Evolutionary conservation across 2,329 filamentous ascomycete species (phyloP).

Genomic region (Rhexocercosporidium sp.): DNA sequence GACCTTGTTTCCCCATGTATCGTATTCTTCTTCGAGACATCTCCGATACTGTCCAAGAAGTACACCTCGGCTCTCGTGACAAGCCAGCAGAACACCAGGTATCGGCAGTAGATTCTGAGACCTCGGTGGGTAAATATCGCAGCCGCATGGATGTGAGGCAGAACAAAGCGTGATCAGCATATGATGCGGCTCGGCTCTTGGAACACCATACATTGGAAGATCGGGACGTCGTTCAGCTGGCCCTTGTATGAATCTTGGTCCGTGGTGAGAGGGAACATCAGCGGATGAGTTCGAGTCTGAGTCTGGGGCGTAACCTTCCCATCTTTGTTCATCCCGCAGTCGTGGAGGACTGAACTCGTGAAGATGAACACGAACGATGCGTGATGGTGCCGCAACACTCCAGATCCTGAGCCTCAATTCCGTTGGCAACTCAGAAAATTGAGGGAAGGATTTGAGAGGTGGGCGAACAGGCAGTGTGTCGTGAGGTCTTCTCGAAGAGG

Average conservation of each 20-base stretch:
- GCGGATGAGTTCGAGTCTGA: no score
- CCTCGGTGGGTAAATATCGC: background rate
- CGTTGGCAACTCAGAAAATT: background rate
- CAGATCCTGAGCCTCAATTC: slow-evolving; percentile 8
- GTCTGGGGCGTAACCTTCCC: background rate
- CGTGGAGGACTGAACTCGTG: background rate
- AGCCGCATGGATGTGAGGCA: background rate
- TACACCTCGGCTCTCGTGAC: slow-evolving; percentile 3
- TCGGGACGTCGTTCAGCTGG: background rate
- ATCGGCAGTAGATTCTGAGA: background rate
- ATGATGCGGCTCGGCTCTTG: background rate
- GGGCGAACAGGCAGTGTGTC: background rate
- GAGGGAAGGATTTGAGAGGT: background rate
- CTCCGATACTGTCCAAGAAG: background rate
- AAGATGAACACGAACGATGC: background rate
- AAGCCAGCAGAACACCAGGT: background rate
- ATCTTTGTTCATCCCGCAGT: background rate
- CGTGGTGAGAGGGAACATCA: no score
- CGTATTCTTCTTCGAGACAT: slow-evolving; percentile 2
- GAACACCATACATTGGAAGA: background rate
- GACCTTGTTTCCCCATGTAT: background rate
- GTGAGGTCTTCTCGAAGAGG: background rate
- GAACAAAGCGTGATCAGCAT: background rate
- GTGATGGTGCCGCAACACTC: background rate
- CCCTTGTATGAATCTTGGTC: background rate